phyloP scores from a whole-genome alignment of 176 grass and related monocot genomes.

The Avena insularis region DNA sequence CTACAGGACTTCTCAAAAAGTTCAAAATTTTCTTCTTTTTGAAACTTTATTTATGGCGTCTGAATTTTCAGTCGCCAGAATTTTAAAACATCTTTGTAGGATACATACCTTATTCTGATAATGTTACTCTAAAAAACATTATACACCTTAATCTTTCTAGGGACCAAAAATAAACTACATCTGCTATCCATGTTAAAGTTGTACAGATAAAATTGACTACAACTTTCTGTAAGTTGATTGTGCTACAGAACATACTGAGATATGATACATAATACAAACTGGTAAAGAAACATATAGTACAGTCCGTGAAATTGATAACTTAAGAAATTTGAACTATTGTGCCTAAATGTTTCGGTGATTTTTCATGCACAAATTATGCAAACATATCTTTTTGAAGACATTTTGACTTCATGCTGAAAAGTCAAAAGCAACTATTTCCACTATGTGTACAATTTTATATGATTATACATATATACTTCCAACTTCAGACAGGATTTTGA shows the following conservation, averaged over 20 bases:
- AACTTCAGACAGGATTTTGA: conserved; percentile 10
- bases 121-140: conserved; percentile 8
- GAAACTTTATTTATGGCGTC: not conserved
- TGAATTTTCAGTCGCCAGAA: not conserved
- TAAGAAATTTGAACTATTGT: not conserved
- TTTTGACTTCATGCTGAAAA: conserved; percentile 22
- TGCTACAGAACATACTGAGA: not conserved
- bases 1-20: not conserved
- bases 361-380: not conserved
- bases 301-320: not conserved
- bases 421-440: not conserved
- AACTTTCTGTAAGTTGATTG: conserved; percentile 20
- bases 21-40: conserved; percentile 14
- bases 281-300: not conserved
- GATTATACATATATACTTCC: conserved; percentile 19
- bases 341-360: not conserved
- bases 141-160: not conserved
- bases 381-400: not conserved
- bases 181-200: not conserved
- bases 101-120: conserved; percentile 18
- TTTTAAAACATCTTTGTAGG: not conserved
- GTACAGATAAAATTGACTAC: not conserved
- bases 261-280: not conserved
- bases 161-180: not conserved
- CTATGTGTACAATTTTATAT: not conserved